phyloP scores from a whole-genome alignment of 306 rosid species.

The Fagus sylvatica region DNA sequence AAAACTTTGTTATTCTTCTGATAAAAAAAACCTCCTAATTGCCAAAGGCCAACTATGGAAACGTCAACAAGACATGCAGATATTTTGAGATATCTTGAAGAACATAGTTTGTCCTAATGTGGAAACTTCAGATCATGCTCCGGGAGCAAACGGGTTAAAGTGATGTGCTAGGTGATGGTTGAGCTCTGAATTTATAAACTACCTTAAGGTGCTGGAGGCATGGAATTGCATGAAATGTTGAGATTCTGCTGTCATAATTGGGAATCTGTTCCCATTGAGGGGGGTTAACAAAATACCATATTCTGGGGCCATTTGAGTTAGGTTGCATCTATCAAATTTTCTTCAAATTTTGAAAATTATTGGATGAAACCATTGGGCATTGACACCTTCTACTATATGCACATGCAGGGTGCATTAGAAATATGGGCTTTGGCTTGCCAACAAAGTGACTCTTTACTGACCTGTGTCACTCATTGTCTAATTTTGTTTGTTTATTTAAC shows the following conservation, averaged over 20 bases:
- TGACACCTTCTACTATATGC: not conserved
- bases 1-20: too few relatives aligned
- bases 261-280: not conserved
- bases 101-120: not conserved
- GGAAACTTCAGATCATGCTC: not conserved
- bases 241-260: not conserved
- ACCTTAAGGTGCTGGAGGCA: not conserved
- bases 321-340: not conserved
- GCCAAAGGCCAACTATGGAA: not conserved
- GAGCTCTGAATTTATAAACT: not conserved
- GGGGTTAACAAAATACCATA: not conserved
- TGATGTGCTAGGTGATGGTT: not conserved
- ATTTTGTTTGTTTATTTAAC: not conserved
- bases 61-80: too few relatives aligned
- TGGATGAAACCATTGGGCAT: not conserved
- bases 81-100: not conserved
- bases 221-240: not conserved
- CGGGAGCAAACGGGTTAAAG: not conserved
- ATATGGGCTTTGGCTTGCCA: not conserved
- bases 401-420: not conserved
- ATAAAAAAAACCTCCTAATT: not conserved
- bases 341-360: not conserved
- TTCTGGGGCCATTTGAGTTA: not conserved
- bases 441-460: not conserved
- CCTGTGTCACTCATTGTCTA: not conserved